Base-by-base conservation (phyloP, 1,139 yeast species). In the Petasospora rhodanensis region DNA sequence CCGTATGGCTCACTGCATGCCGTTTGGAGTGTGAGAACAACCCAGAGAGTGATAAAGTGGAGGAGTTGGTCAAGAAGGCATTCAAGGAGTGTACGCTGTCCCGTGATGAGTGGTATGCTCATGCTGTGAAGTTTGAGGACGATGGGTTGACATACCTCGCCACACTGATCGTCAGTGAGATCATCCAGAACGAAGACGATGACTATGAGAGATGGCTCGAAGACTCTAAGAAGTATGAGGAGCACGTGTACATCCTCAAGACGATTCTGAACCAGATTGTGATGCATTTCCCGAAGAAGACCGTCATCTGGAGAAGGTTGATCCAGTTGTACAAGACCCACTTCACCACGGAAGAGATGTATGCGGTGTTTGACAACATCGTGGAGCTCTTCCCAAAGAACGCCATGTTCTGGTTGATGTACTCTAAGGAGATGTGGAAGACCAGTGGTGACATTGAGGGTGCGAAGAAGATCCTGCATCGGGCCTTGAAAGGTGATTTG, bases 1-100 rank as follows among this genome's bases (percentile, higher is more conserved):
- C 68, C 18, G 67, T 86, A 1, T 85, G 95, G 93, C 59, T 85
- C 2, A 66, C 79, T 0, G 89, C 87, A 2, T 70, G 78, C 2
- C 72, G 77, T 40, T 54, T 86, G 12, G 95, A 86, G 55, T 64
- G 70, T 32, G 52, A 55, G 1, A 57, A 66, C 2, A 61, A 56
- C 7, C 59, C 62, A 16, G 68, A 68, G 35, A 47, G 70, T 6
- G 44, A 45, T 2, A 70, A 68, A 40, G 61, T 77, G 16, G 54
- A 48, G 7, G 64, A 60, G 37, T 48, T 79, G 27, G 52, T 84
- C 31, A 60, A 55, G 7, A 73, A 73, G 41, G 89, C 83, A 6
- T 59, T 76, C 14, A 58, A 65, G 23, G 73, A 74, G 29, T 54
- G 65, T 18, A 7, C 25, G 3, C 47, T 57, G 3, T 46, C 58